Percentiles rank a stretch among this genome's conserved stretches.
Evolutionary conservation across 2,329 filamentous ascomycete species (phyloP).

Genomic region (Monilinia fructicola): DNA sequence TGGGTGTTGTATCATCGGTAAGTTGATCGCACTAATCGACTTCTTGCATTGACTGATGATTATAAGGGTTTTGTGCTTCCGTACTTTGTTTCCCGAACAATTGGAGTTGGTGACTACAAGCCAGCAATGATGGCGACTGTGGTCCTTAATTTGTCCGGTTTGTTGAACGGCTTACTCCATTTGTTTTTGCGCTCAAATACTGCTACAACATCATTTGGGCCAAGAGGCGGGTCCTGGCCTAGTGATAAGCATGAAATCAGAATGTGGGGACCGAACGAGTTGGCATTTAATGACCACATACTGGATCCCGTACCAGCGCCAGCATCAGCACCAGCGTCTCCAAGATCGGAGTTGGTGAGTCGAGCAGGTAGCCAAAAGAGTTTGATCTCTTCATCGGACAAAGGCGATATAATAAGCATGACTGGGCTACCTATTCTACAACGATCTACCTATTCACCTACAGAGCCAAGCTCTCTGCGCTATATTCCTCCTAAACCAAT

Average conservation of each 20-base stretch:
- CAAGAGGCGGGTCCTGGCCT: constrained; percentile 48
- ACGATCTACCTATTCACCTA: constrained; percentile 23
- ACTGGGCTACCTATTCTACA: constrained; percentile 29
- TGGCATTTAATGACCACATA: constrained; percentile 37
- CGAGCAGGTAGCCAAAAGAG: constrained; percentile 31
- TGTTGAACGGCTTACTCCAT: constrained; percentile 64
- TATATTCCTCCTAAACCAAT: constrained; percentile 23
- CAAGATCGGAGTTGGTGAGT: constrained; percentile 25
- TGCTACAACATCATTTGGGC: constrained; percentile 54
- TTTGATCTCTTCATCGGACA: constrained; percentile 33
- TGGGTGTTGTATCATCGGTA: constrained; percentile 59
- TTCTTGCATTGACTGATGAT: constrained; percentile 36
- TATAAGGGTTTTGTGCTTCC: constrained; percentile 58
- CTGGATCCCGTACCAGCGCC: constrained; percentile 35
- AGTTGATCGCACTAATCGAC: constrained; percentile 38
- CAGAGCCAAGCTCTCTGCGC: constrained; percentile 19
- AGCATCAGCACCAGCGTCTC: constrained; percentile 30
- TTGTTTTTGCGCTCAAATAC: constrained; percentile 66
- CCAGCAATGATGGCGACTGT: constrained; percentile 65
- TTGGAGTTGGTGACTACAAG: constrained; percentile 48
- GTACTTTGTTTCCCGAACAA: constrained; percentile 60
- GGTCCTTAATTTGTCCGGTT: constrained; percentile 63
- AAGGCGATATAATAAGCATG: constrained; percentile 31
- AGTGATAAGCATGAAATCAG: constrained; percentile 50
- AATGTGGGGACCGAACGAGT: constrained; percentile 47